These are phyloP conservation scores for Aspergillus panamensis DNA, from an alignment of 495 filamentous ascomycete genomes.

Conservation along the genomic window DNA sequence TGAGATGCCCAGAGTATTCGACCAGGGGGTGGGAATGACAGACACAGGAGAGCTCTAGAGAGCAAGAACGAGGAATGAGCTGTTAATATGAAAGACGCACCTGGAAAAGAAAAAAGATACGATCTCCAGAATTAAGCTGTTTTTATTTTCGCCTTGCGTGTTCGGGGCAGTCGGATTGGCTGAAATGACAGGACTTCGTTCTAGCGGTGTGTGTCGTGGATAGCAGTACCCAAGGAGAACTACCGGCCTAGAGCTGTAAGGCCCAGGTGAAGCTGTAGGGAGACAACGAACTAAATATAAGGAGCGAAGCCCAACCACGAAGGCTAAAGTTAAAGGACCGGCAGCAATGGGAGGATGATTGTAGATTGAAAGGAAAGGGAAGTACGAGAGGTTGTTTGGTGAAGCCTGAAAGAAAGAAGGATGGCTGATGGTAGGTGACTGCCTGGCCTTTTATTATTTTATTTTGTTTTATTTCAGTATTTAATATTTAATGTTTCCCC, in stretches of 20 bases:
- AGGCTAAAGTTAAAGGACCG: not conserved
- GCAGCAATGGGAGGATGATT: not conserved
- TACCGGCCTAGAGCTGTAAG: not conserved
- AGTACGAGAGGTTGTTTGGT: too few species aligned
- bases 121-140: not conserved
- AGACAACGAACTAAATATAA: not conserved
- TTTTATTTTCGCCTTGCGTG: not conserved
- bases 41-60: not conserved
- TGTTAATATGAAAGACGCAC: constrained; percentile 4
- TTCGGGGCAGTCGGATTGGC: not conserved
- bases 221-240: not conserved
- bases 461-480: not conserved
- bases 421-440: too few species aligned
- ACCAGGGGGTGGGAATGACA: not conserved
- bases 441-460: too few species aligned
- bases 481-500: not conserved
- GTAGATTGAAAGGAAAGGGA: too few species aligned
- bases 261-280: not conserved
- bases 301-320: not conserved
- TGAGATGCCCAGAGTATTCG: too few species aligned
- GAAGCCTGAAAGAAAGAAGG: too few species aligned
- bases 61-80: not conserved
- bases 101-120: not conserved
- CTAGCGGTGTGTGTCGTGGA: not conserved
- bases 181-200: not conserved